A percentile compares a stretch with the other conserved stretches of the same genome.
These are phyloP conservation scores for Colletotrichum lini DNA, from an alignment of 2,329 filamentous ascomycete species.

Conservation along the genomic window DNA sequence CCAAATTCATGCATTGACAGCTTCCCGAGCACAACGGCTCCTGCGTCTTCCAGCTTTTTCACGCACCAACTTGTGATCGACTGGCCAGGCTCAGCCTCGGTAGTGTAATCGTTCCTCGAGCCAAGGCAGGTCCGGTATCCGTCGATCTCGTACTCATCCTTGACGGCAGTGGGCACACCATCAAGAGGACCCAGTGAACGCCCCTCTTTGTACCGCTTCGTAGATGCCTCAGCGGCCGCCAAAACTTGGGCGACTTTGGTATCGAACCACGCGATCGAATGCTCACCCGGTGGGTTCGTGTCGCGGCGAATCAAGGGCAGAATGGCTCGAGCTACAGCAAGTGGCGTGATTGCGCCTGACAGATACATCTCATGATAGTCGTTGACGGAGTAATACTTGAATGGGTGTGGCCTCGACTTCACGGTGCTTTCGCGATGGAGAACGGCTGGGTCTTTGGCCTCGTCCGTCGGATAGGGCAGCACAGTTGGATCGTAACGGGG, in stretches of 20 bases:
- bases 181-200: constrained; percentile 76
- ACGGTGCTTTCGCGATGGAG: constrained; percentile 38
- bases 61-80: constrained; percentile 78
- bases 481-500: constrained; percentile 64
- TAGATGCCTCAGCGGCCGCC: constrained; percentile 60
- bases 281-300: constrained; percentile 52
- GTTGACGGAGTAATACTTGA: constrained; percentile 54
- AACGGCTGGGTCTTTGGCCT: constrained; percentile 58
- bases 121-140: constrained; percentile 79
- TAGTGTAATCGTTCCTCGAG: constrained; percentile 72
- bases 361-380: constrained; percentile 62
- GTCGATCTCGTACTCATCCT: constrained; percentile 83
- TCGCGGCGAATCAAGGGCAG: constrained; percentile 62
- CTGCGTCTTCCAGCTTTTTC: constrained; percentile 75
- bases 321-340: constrained; percentile 61
- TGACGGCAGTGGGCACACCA: constrained; percentile 81
- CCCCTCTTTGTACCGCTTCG: constrained; percentile 64
- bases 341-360: constrained; percentile 61
- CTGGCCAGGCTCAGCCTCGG: constrained; percentile 54
- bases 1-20: constrained; percentile 84
- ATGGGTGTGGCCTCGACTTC: constrained; percentile 31
- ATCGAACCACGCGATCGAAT: constrained; percentile 62
- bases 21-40: constrained; percentile 58
- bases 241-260: constrained; percentile 58
- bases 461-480: constrained; percentile 56